Conservation (phyloP, 495 filamentous ascomycete genomes). For the Xylaria sp. region DNA sequence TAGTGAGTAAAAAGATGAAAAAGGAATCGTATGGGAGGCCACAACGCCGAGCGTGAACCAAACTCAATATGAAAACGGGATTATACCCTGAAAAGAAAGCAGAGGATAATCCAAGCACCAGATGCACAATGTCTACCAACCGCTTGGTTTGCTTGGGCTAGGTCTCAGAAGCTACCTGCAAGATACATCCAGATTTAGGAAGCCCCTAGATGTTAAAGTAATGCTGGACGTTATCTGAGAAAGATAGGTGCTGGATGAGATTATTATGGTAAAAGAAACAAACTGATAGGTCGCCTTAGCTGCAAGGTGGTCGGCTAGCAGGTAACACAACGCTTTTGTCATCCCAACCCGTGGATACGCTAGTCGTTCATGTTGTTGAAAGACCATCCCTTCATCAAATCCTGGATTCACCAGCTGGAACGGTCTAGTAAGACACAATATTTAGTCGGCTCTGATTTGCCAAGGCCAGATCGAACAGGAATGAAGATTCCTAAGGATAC, state of each 20-base stretch:
- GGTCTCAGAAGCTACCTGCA: background rate
- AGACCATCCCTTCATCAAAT: background rate
- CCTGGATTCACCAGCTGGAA: background rate
- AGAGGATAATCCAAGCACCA: background rate
- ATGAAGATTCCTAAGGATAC: background rate
- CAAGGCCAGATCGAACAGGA: background rate
- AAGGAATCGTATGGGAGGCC: background rate
- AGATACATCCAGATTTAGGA: background rate
- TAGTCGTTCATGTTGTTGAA: background rate
- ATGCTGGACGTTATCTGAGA: background rate
- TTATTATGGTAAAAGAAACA: no score
- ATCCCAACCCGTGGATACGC: background rate
- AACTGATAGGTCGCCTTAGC: no score
- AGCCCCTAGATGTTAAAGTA: background rate
- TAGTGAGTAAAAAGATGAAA: background rate
- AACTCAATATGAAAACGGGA: background rate
- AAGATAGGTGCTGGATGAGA: no score
- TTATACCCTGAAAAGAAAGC: slow-evolving; percentile 1
- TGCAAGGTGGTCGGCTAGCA: background rate
- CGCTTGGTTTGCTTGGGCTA: background rate
- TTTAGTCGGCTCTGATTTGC: background rate
- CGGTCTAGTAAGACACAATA: background rate
- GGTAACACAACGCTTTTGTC: background rate
- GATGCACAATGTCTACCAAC: background rate
- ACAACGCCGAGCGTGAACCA: background rate